phyloP scores from a whole-genome alignment of 2,329 filamentous ascomycete species.

The Zalaria obscura region DNA sequence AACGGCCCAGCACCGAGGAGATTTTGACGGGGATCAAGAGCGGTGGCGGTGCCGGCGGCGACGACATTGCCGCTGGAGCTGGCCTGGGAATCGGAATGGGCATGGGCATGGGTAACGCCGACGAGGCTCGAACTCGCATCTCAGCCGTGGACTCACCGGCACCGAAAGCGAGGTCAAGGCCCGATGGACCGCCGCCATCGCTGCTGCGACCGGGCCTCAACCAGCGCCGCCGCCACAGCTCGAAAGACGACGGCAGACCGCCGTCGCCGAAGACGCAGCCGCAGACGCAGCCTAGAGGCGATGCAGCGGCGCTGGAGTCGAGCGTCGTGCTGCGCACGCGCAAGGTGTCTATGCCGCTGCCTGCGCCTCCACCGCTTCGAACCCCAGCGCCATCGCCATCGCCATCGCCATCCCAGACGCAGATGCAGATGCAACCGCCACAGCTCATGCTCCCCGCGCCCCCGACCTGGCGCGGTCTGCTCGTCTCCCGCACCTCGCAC shows the following conservation, averaged over 20 bases:
- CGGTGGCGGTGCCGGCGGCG: constrained; percentile 38
- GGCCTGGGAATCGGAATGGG: constrained; percentile 7
- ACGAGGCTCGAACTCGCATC: constrained; percentile 22
- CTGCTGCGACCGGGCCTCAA: constrained; percentile 10
- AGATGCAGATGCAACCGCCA: not conserved
- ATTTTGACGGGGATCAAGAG: constrained; percentile 67
- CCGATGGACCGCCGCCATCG: constrained; percentile 9
- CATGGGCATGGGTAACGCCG: not conserved
- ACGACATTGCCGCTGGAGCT: constrained; percentile 18
- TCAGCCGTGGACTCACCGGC: constrained; percentile 27
- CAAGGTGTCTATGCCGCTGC: not conserved
- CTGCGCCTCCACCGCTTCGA: too few relatives aligned
- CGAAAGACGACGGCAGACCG: constrained; percentile 1
- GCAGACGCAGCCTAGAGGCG: not conserved
- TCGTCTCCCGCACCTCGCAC: not conserved
- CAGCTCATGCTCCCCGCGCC: not conserved
- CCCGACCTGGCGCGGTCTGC: not conserved
- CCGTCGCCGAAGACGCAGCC: not conserved
- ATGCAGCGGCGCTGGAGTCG: not conserved
- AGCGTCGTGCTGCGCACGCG: constrained; percentile 3
- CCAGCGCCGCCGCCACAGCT: constrained; percentile 6
- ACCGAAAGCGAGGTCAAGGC: constrained; percentile 1
- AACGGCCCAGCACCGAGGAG: constrained; percentile 73
- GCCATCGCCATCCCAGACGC: too few relatives aligned
- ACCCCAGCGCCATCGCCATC: too few relatives aligned